Conservation (phyloP, 192 early-diverging fungal genomes). For the Backusella parvicylindrica region DNA sequence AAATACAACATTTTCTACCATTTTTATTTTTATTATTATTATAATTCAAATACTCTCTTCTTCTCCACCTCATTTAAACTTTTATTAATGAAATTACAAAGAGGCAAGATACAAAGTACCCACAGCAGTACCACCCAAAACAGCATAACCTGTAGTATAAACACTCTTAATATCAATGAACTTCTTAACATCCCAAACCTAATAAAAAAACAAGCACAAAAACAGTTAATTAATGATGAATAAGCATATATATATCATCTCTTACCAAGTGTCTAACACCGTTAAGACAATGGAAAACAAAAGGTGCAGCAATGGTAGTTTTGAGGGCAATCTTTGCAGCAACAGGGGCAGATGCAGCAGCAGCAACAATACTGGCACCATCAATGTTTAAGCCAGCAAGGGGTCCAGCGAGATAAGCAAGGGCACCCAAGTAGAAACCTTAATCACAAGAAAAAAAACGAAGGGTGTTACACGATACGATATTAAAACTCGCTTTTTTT, state of each 20-base stretch:
- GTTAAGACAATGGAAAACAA: conserved; percentile 83
- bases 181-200: conserved; percentile 81
- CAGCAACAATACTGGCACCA: conserved; percentile 61
- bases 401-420: conserved; percentile 66
- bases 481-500: neutral
- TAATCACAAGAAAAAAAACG: neutral
- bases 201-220: conserved; percentile 17
- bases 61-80: neutral
- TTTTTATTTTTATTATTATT: neutral
- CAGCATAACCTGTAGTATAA: conserved; percentile 75
- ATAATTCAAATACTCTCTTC: neutral
- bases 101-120: conserved; percentile 29
- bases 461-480: neutral
- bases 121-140: conserved; percentile 47
- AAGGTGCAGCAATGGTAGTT: conserved; percentile 62
- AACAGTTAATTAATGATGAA: neutral
- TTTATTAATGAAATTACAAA: conserved; percentile 19
- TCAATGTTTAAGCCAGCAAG: conserved; percentile 58
- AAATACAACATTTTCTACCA: neutral
- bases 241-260: neutral
- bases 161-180: conserved; percentile 75
- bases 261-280: conserved; percentile 86
- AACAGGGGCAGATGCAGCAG: conserved; percentile 64
- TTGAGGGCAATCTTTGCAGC: conserved; percentile 70
- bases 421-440: conserved; percentile 65